phyloP scores from a whole-genome alignment of 192 early-diverging fungal genomes.

The Backusella mclennaniae region DNA sequence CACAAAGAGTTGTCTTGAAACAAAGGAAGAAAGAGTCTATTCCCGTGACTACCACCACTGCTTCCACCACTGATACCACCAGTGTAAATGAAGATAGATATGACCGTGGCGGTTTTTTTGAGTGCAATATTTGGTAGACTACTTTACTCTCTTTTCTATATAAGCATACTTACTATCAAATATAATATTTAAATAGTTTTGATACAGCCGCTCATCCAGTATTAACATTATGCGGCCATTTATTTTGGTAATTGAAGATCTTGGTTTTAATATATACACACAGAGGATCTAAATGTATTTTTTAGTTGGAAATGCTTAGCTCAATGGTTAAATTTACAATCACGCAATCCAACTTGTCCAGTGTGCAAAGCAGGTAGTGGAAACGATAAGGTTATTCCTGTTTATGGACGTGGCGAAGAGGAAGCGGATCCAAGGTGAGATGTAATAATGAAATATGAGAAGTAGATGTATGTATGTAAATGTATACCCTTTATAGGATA shows the following conservation, averaged over 20 bases:
- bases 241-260: constrained; percentile 59
- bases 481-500: neutral
- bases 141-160: neutral
- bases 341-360: constrained; percentile 71
- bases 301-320: constrained; percentile 64
- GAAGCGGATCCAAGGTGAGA: constrained; percentile 67
- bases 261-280: neutral
- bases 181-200: constrained; percentile 42
- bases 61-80: neutral
- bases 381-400: constrained; percentile 78
- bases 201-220: constrained; percentile 74
- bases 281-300: neutral
- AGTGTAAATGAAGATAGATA: neutral
- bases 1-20: constrained; percentile 3
- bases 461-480: neutral
- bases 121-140: constrained; percentile 40
- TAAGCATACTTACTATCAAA: neutral
- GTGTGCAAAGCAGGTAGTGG: constrained; percentile 85
- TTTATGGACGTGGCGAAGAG: constrained; percentile 77
- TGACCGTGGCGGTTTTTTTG: constrained; percentile 26
- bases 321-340: constrained; percentile 71
- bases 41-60: neutral
- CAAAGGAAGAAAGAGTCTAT: neutral
- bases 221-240: constrained; percentile 74
- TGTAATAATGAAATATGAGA: neutral